phyloP scores from a whole-genome alignment of 768 basidiomycete genomes.

The Russula sp. region DNA sequence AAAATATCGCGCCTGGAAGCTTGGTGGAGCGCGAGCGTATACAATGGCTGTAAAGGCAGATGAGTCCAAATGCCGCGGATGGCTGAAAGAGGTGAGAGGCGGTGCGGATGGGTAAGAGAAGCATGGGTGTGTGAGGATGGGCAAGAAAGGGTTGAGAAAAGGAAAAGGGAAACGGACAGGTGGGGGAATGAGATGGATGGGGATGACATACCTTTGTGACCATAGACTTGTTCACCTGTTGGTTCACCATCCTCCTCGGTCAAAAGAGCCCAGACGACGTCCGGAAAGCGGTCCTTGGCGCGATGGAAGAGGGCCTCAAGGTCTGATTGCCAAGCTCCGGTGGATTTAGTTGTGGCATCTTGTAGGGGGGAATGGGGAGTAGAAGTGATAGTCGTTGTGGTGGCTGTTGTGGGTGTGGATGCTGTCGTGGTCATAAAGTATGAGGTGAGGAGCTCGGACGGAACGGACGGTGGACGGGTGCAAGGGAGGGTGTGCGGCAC shows the following conservation, averaged over 20 bases:
- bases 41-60: constrained; percentile 59
- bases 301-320: constrained; percentile 67
- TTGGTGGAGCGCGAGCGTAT: constrained; percentile 89
- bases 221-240: constrained; percentile 61
- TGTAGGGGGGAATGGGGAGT: constrained; percentile 43
- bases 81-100: not conserved
- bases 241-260: constrained; percentile 40
- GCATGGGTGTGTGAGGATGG: too few relatives aligned
- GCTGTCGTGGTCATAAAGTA: not conserved
- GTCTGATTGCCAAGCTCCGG: constrained; percentile 72
- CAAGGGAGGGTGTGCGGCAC: not conserved
- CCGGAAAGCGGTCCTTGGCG: constrained; percentile 91
- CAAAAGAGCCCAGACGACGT: constrained; percentile 84
- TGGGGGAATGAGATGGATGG: not conserved
- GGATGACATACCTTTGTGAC: constrained; percentile 75
- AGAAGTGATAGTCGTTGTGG: constrained; percentile 21
- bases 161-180: not conserved
- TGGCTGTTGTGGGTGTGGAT: not conserved
- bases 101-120: not conserved
- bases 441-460: not conserved
- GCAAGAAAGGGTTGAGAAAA: not conserved
- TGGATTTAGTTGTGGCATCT: constrained; percentile 63
- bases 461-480: not conserved
- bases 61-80: not conserved
- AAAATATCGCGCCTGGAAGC: constrained; percentile 87